Conservation (phyloP, 1,284 basidiomycete species). For the Porodaedalea pini region DNA sequence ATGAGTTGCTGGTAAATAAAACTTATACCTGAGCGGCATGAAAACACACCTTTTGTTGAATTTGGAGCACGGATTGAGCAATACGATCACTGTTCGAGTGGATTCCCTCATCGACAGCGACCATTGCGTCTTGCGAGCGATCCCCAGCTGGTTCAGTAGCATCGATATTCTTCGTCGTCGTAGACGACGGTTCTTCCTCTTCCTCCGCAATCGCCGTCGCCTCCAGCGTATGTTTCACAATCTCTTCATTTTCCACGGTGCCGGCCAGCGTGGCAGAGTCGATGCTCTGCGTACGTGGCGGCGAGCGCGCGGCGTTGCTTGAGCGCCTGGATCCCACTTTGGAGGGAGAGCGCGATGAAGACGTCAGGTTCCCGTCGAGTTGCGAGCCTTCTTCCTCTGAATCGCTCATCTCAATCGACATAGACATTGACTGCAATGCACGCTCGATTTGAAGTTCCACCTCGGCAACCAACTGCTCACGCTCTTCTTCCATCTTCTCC, state of each 20-base stretch:
- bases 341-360: constrained; percentile 48
- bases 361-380: background rate
- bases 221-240: constrained; percentile 32
- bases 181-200: constrained; percentile 20
- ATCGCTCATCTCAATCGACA: constrained; percentile 72
- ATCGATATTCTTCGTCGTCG: constrained; percentile 38
- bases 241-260: constrained; percentile 37
- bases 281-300: constrained; percentile 42
- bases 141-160: constrained; percentile 41
- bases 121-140: constrained; percentile 68
- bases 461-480: constrained; percentile 81
- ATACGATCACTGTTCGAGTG: constrained; percentile 78
- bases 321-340: constrained; percentile 52
- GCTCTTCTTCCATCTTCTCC: constrained; percentile 81
- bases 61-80: constrained; percentile 76
- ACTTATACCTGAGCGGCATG: background rate
- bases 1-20: background rate
- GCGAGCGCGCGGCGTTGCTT: constrained; percentile 36
- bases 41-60: constrained; percentile 69
- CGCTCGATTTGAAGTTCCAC: constrained; percentile 84
- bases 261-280: constrained; percentile 33
- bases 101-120: constrained; percentile 78
- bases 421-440: constrained; percentile 77
- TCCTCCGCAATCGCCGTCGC: constrained; percentile 47
- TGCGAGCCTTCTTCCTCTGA: constrained; percentile 36